Base-by-base conservation (phyloP, 1,139 yeast species). In the Taiozyma onychis region DNA sequence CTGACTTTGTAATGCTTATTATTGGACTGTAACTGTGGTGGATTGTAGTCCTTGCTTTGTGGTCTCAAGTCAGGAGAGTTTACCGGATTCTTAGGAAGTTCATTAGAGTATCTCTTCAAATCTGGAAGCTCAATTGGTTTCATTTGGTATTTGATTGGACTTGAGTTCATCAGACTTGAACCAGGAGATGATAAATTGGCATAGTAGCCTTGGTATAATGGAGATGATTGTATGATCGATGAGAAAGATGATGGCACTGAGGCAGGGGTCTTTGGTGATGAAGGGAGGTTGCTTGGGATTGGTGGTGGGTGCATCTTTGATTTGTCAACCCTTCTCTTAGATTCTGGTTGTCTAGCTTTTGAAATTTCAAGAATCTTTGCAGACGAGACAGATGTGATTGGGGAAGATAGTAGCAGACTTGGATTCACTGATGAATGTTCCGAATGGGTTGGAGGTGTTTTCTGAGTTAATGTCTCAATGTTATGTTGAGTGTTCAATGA, bases 221-320 rank as follows among this genome's bases (percentile, higher is more conserved):
- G 65, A 4, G 65, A 61, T 2, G 64, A 61, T 44, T 59, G 61
- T 46, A 60, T 57, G 21, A 60, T 59, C 18, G 64, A 58, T 4
- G 64, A 59, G 41, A 21, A 54, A 14, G 44, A 34, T 8, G 45
- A 45, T 37, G 41, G 41, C 3, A 37, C 14, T 14, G 58, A 53
- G 44, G 48, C 50, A 42, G 64, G 64, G 4, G 65, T 57, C 56
- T 52, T 51, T 46, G 65, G 65, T 7, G 64, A 60, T 2, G 52
- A 34, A 6, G 43, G 30, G 34, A 41, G 9, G 21, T 44, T 41
- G 13, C 18, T 32, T 8, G 16, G 28, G 2, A 39, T 44, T 3
- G 53, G 11, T 22, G 48, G 51, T 4, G 49, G 48, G 16, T 46
- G 34, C 47, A 43, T 43, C 30, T 42, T 45, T 6, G 48, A 27